Percentiles rank a stretch among this genome's conserved stretches.
Evolutionary conservation across 768 basidiomycete genomes (phyloP).

Genomic region (Strobilomyces confusus): DNA sequence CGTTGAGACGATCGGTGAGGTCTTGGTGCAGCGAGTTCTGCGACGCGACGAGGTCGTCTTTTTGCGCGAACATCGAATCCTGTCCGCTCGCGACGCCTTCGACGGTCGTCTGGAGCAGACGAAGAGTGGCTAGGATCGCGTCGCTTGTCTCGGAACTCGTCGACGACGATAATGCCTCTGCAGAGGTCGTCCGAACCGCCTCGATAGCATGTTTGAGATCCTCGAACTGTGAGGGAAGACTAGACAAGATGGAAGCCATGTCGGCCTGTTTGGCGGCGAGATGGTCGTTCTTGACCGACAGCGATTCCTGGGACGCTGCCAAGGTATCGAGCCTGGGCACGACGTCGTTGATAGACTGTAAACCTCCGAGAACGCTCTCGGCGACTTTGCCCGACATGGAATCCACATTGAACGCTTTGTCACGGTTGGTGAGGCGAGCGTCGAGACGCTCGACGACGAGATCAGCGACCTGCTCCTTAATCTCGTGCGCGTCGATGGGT

Average conservation of each 20-base stretch:
- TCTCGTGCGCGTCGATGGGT: constrained; percentile 78
- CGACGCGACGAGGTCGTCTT: constrained; percentile 44
- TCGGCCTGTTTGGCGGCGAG: constrained; percentile 40
- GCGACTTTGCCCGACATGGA: constrained; percentile 50
- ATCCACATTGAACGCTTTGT: constrained; percentile 65
- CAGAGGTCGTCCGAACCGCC: constrained; percentile 21
- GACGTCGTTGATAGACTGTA: constrained; percentile 42
- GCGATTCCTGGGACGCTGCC: constrained; percentile 39
- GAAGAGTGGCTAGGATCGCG: constrained; percentile 34
- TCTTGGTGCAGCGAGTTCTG: constrained; percentile 53
- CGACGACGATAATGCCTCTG: constrained; percentile 19
- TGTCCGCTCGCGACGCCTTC: constrained; percentile 51
- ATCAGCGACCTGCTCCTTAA: constrained; percentile 87
- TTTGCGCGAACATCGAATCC: constrained; percentile 43
- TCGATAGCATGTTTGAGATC: constrained; percentile 44
- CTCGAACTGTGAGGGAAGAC: constrained; percentile 45
- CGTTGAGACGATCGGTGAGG: constrained; percentile 48
- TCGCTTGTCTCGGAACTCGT: constrained; percentile 14
- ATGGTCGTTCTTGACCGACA: constrained; percentile 36
- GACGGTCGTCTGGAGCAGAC: constrained; percentile 46
- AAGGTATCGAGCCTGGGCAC: constrained; percentile 39
- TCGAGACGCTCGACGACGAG: constrained; percentile 84
- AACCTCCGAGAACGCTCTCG: constrained; percentile 45
- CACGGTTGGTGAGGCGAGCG: constrained; percentile 73
- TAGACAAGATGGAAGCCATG: constrained; percentile 39